Evolutionary conservation across 208 protist species (phyloP).

Genomic region (Crithidia mellificae): DNA sequence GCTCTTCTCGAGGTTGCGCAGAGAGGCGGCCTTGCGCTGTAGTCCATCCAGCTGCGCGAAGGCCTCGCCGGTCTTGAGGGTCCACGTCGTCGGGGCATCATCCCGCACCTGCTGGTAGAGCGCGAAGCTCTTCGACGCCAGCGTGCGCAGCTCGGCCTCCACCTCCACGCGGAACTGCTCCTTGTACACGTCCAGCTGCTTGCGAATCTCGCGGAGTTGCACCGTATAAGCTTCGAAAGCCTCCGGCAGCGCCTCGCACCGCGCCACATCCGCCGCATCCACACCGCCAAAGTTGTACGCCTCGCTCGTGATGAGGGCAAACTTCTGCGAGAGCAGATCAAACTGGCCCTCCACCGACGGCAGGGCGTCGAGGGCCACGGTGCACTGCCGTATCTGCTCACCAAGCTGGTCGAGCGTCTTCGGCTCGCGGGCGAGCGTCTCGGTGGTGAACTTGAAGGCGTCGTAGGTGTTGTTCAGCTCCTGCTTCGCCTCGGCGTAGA

Average conservation of each 20-base stretch:
- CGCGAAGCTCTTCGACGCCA: slow-evolving; percentile 80
- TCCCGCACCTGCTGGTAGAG: slow-evolving; percentile 85
- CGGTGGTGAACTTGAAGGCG: slow-evolving; percentile 78
- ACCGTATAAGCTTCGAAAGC: slow-evolving; percentile 90
- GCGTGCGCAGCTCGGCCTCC: slow-evolving; percentile 87
- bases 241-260: slow-evolving; percentile 85
- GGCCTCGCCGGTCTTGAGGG: slow-evolving; percentile 73
- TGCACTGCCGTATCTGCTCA: slow-evolving; percentile 87
- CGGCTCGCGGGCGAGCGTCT: slow-evolving; percentile 82
- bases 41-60: slow-evolving; percentile 82
- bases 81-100: slow-evolving; percentile 79
- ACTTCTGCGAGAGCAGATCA: slow-evolving; percentile 94
- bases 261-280: slow-evolving; percentile 74
- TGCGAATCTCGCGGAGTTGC: slow-evolving; percentile 75
- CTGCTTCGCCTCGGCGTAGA: slow-evolving; percentile 92
- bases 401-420: slow-evolving; percentile 94
- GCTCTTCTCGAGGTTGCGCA: slow-evolving; percentile 67
- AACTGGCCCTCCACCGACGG: slow-evolving; percentile 89
- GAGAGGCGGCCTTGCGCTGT: slow-evolving; percentile 60
- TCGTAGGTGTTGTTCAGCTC: slow-evolving; percentile 93
- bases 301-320: slow-evolving; percentile 91
- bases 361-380: slow-evolving; percentile 75
- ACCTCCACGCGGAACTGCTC: slow-evolving; percentile 95
- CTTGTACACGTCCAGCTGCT: slow-evolving; percentile 93
- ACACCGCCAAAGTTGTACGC: slow-evolving; percentile 82